Evolutionary conservation across 306 rosid species (phyloP), one percentile per base, ranked within the genome.

Genomic region (Gillenia trifoliata): DNA sequence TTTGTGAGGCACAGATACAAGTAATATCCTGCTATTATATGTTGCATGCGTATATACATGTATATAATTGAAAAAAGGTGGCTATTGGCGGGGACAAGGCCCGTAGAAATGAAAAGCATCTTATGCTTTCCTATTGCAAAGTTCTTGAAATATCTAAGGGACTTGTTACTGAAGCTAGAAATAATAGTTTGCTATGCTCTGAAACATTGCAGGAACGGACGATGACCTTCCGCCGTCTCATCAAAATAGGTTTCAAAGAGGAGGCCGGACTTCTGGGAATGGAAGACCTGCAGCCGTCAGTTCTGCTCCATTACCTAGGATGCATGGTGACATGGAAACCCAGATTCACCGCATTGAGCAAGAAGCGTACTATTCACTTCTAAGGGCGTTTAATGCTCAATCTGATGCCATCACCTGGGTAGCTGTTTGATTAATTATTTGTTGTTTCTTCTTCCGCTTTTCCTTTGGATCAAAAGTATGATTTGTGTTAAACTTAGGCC

Each of bases 371-470:
- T 77, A 84, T 68, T 76, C 89, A 22, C 86, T 85, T 50, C 65
- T 85, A 57, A 86, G 89, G 67, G 89, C 89, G 15, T 85, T 85
- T 70, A 85, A 80, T 79, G 89, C 89, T 55, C 89, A 85, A 80
- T 78, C 86, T 1, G 89, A 85, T 82, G 89, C 89, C 76, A 82
- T 85, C 72, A 79, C 89, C 70, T 85, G 89, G 89, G 89, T 85
- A 57, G n/a, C 38, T 74, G 13, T 73, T 70, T 78, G 75, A 16
- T 78, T 68, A 52, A 8, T 67, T 62, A 43, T 78, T 59, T n/a
- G 16, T 3, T 67, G 49, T 15, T 38, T 33, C 29, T 28, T 38
- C 25, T 47, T 79, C 23, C 7, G 5, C 36, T 31, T 29, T 19
- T 40, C 45, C 3, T 49, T n/a, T 16, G 29, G 23, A 19, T 49